Conservation (phyloP, 768 basidiomycete genomes). For the Amanita jacksonii region DNA sequence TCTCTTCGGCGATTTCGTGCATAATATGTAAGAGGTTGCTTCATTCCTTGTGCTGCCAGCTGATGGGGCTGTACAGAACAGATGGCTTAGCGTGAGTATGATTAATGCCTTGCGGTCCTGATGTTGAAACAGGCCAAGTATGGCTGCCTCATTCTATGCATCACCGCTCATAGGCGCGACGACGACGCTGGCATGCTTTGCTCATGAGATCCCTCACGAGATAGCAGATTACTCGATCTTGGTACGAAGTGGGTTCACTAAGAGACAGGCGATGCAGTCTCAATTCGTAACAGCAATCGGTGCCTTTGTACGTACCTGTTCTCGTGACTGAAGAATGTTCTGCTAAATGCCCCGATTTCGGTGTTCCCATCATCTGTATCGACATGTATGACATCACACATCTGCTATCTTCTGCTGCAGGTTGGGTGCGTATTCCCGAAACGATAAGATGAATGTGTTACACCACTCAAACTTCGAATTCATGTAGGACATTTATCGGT, state of each 20-base stretch:
- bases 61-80: slow-evolving; percentile 41
- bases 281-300: slow-evolving; percentile 90
- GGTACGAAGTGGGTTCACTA: slow-evolving; percentile 83
- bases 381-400: slow-evolving; percentile 1
- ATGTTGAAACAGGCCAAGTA: slow-evolving; percentile 32
- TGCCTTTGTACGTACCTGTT: slow-evolving; percentile 64
- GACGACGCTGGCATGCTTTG: slow-evolving; percentile 91
- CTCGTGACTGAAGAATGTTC: not conserved
- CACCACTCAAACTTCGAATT: not conserved
- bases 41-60: too few relatives aligned
- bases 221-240: slow-evolving; percentile 97
- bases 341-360: not conserved
- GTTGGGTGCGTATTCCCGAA: slow-evolving; percentile 38
- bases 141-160: slow-evolving; percentile 97
- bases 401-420: slow-evolving; percentile 16
- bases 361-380: slow-evolving; percentile 8
- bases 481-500: slow-evolving; percentile 71
- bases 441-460: too few relatives aligned
- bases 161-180: slow-evolving; percentile 89
- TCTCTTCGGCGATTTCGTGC: slow-evolving; percentile 88
- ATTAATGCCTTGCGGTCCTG: not conserved
- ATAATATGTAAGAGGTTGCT: slow-evolving; percentile 65
- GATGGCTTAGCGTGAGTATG: slow-evolving; percentile 78
- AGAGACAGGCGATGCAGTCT: slow-evolving; percentile 86
- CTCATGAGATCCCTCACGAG: slow-evolving; percentile 93